Evolutionary conservation across 441 rosid species (phyloP), one percentile per base, ranked within the genome.

Genomic region (Jatropha multifida): DNA sequence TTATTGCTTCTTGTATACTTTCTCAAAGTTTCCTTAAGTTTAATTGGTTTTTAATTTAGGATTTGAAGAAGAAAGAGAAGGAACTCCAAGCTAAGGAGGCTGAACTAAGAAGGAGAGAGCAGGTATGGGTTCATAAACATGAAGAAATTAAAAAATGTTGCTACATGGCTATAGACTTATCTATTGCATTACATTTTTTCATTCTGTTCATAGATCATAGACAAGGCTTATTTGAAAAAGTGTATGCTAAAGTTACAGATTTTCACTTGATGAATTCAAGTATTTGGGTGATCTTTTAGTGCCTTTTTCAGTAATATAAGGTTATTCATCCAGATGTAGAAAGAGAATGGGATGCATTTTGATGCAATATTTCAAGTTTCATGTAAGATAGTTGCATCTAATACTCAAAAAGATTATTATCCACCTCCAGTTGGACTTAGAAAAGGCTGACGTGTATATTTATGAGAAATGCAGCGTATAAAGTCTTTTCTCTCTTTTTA

Each of bases 81-180:
- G 97, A 91, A 77, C 97, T 94, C 42, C 96, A 89, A 79, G 93
- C 91, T 62, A 94, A 91, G 89, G 97, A 92, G 85, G 82, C 90
- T 79, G 97, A 94, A 67, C 85, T 93, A 72, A 83, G 76, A 82
- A 82, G 85, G 80, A 83, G 99, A 41, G 97, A 92, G 82, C 93
- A 90, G 92, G 97, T 91, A 64, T 59, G 54, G 75, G 26, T 44
- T 5, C 23, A 52, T 55, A 52, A 59, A 61, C 12, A 61, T 23
- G 60, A 62, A 62, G 5, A 60, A 32, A 5, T 42, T 56, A 11
- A 12, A 58, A 37, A 4, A 32, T n/a, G 5, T 41, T 67, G 58
- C 48, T 59, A 59, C 20, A n/a, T 64, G 58, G 40, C 37, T 2
- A 0, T 60, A 32, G 42, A 32, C 56, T 9, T 32, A 67, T 58